phyloP scores from a whole-genome alignment of 768 basidiomycete species.

The Clavulina sp. region DNA sequence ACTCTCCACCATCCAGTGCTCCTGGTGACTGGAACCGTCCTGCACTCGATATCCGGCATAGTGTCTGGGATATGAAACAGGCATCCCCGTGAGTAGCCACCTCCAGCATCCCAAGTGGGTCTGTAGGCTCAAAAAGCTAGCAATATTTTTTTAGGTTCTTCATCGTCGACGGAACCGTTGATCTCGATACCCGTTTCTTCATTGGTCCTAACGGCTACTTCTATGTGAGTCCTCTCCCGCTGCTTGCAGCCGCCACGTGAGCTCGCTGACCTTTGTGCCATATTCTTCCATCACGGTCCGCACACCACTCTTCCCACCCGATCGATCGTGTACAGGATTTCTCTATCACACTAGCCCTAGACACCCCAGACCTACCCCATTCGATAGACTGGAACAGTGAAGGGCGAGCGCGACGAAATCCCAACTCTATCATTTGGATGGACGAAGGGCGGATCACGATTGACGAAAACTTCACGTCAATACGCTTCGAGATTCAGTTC shows the following conservation, averaged over 20 bases:
- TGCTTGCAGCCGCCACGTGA: background rate
- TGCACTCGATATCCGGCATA: background rate
- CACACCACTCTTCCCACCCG: no score
- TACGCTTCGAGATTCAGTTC: background rate
- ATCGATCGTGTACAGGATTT: background rate
- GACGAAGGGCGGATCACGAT: background rate
- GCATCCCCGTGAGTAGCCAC: background rate
- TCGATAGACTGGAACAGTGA: background rate
- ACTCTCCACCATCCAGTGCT: conserved; percentile 11
- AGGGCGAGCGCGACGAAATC: background rate
- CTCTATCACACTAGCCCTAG: background rate
- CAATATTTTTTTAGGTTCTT: background rate
- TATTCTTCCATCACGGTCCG: background rate
- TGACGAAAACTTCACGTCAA: background rate
- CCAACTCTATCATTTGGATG: background rate
- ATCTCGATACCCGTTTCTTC: background rate
- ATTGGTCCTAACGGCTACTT: background rate
- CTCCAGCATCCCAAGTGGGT: no score
- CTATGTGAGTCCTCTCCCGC: background rate
- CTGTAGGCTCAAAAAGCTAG: background rate
- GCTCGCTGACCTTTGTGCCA: background rate
- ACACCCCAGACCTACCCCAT: background rate
- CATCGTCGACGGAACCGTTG: background rate
- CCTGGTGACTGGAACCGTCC: background rate
- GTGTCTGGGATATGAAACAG: background rate